phyloP scores from a whole-genome alignment of 163 green algal species.

The Volvox carteri region DNA sequence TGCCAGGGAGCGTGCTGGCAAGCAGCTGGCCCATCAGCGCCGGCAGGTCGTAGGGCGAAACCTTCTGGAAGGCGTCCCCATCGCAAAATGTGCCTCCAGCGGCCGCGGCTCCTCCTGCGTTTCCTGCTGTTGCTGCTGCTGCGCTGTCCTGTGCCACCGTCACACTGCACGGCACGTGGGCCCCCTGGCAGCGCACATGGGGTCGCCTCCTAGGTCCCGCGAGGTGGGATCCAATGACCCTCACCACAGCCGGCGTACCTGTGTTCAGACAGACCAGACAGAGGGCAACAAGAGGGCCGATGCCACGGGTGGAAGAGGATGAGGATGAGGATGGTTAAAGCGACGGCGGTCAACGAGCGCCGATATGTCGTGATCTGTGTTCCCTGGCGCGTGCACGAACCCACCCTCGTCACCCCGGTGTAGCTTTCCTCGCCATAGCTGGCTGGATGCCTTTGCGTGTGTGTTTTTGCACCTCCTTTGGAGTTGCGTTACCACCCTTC shows the following conservation, averaged over 20 bases:
- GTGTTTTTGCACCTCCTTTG: too few species aligned
- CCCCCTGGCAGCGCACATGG: constrained; percentile 26
- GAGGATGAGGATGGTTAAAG: neutral
- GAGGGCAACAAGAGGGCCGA: too few species aligned
- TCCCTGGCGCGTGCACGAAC: too few species aligned
- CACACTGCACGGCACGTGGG: constrained; percentile 1
- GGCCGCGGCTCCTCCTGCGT: too few species aligned
- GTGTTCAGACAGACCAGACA: too few species aligned
- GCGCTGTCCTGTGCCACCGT: neutral
- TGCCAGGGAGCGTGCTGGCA: constrained; percentile 19
- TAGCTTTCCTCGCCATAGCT: too few species aligned
- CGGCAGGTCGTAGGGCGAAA: neutral
- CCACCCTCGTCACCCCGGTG: too few species aligned
- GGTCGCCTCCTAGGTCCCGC: neutral
- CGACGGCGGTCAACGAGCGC: too few species aligned
- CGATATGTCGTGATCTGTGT: too few species aligned
- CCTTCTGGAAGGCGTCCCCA: neutral
- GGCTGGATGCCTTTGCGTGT: too few species aligned
- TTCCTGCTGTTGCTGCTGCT: neutral
- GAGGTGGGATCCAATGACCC: neutral
- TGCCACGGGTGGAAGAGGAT: neutral
- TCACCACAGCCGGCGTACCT: neutral
- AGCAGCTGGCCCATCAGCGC: neutral
- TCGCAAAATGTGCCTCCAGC: too few species aligned
- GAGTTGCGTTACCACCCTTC: too few species aligned